phyloP scores from a whole-genome alignment of 768 basidiomycete species.

The Lyophyllum decastes region DNA sequence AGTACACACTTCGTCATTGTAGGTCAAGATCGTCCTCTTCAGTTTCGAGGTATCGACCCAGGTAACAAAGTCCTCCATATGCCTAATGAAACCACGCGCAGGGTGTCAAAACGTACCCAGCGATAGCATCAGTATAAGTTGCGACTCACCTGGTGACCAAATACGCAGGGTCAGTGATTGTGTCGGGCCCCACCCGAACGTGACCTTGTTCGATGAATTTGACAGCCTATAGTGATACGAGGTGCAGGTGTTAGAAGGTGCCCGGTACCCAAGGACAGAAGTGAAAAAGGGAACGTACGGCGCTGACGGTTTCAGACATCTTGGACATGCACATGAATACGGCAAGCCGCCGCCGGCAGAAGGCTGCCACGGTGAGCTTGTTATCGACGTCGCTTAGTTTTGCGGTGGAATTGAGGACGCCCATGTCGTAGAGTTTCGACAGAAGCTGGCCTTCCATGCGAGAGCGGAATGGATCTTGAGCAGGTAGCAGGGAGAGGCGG shows the following conservation, averaged over 20 bases:
- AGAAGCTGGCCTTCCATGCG: constrained; percentile 87
- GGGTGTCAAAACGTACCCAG: constrained; percentile 3
- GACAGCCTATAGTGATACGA: constrained; percentile 68
- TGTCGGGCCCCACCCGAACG: constrained; percentile 94
- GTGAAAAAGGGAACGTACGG: constrained; percentile 53
- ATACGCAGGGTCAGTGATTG: constrained; percentile 94
- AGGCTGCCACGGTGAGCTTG: constrained; percentile 93
- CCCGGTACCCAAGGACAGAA: constrained; percentile 1
- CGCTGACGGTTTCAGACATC: constrained; percentile 95
- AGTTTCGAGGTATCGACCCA: constrained; percentile 99
- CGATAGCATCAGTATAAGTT: not conserved
- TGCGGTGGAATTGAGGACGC: constrained; percentile 81
- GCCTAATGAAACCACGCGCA: constrained; percentile 44
- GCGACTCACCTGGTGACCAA: constrained; percentile 78
- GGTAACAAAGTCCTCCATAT: constrained; percentile 99
- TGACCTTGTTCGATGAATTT: constrained; percentile 99
- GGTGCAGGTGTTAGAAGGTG: constrained; percentile 2
- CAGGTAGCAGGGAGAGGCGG: constrained; percentile 81
- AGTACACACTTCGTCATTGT: constrained; percentile 86
- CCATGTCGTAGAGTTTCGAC: constrained; percentile 96
- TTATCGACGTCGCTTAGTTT: constrained; percentile 96
- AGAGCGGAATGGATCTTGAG: constrained; percentile 84
- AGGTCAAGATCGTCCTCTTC: constrained; percentile 92
- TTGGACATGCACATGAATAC: constrained; percentile 91
- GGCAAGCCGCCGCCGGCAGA: constrained; percentile 88